Base-by-base conservation (phyloP, 768 basidiomycete genomes). In the Macrolepiota dolichaula region DNA sequence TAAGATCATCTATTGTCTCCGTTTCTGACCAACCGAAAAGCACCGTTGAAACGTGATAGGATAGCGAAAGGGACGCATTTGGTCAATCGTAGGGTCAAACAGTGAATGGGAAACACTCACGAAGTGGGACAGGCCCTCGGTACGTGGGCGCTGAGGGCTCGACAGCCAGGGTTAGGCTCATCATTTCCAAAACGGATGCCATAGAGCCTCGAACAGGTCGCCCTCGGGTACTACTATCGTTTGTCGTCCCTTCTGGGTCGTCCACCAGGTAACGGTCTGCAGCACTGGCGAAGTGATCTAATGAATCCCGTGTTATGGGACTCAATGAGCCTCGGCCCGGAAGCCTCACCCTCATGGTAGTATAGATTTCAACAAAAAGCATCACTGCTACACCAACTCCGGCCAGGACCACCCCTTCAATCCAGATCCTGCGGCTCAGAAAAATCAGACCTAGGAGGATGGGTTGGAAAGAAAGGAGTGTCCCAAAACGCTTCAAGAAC, bases 111-210 rank as follows among this genome's bases (percentile, higher is more conserved):
- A 37, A 65, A 38, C 12, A 81, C 87, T 69, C 72, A 90, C 89
- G 76, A 56, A 92, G 77, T 36, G 91, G 87, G 36, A 91, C 77
- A 55, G 87, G 79, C 4, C 88, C 87, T 55, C 81, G 78, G 52
- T 76, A 71, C 44, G 79, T 79, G 22, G 81, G 79, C 10, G 80
- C 74, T 3, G 85, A 81, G 2, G 90, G 90, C 77, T 83, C 82
- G 6, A 91, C 88, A 4, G 90, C 89, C 44, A 92, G 76, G 17
- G 89, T 91, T 59, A 85, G 66, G 62, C 87, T 86, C 87, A 93
- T 91, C 88, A 93, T 90, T 69, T 92, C 90, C 61, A 93, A 76
- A 52, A 93, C 88, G 40, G 87, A 88, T 4, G 90, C 89, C 77
- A 91, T 88, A 3, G 90, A 92, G 5, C 88, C 86, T 60, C 90